These are phyloP conservation scores for Obelidium mucronatum DNA, from an alignment of 192 early-diverging fungal species.

Conservation along the genomic window DNA sequence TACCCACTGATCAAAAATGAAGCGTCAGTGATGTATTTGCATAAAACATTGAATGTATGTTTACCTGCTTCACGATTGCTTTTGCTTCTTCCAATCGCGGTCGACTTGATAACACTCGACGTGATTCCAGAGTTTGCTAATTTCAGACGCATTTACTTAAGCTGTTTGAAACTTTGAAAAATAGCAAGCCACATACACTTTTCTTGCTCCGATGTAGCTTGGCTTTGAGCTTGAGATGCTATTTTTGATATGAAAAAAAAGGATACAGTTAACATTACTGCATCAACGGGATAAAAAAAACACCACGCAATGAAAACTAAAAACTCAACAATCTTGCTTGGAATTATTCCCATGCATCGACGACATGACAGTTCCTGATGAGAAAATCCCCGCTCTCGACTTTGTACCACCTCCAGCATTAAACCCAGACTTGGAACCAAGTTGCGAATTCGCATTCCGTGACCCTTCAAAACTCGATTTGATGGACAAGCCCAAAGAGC, in stretches of 20 bases:
- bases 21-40: not conserved
- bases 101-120: not conserved
- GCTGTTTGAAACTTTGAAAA: too few relatives aligned
- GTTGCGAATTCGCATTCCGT: not conserved
- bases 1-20: too few relatives aligned
- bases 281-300: too few relatives aligned
- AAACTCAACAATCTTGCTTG: not conserved
- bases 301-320: not conserved
- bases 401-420: not conserved
- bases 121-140: too few relatives aligned
- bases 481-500: not conserved
- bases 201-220: too few relatives aligned
- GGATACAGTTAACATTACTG: too few relatives aligned
- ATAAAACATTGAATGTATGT: not conserved
- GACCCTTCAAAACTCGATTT: not conserved
- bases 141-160: too few relatives aligned
- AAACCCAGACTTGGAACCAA: not conserved
- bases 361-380: not conserved
- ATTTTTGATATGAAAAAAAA: too few relatives aligned
- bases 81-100: not conserved
- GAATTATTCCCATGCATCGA: not conserved
- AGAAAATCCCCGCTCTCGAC: not conserved
- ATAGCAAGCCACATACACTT: too few relatives aligned
- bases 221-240: too few relatives aligned
- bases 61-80: not conserved